Percentiles rank a stretch among this genome's conserved stretches.
Evolutionary conservation across 805 yeast genomes (phyloP).

Genomic region (Lachancea sp.): DNA sequence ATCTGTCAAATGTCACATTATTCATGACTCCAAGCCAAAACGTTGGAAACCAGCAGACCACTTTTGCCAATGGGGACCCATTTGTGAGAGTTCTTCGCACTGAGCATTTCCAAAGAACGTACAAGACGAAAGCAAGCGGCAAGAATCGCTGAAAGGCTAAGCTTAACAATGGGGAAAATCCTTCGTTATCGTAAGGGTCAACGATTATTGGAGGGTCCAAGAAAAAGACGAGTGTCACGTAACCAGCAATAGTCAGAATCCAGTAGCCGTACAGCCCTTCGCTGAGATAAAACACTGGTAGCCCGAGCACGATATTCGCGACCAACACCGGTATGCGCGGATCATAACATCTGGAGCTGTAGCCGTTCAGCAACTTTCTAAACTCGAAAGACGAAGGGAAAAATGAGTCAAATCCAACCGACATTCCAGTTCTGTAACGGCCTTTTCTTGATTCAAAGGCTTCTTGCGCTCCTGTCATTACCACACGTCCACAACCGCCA

Average conservation of each 20-base stretch:
- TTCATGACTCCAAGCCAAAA: slow-evolving; percentile 83
- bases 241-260: slow-evolving; percentile 58
- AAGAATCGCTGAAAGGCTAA: slow-evolving; percentile 66
- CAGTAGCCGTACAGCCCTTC: slow-evolving; percentile 50
- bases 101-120: slow-evolving; percentile 59
- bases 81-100: slow-evolving; percentile 43
- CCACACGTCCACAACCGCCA: slow-evolving; percentile 74
- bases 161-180: slow-evolving; percentile 56
- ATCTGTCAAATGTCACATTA: slow-evolving; percentile 78
- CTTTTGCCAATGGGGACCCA: slow-evolving; percentile 38
- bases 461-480: slow-evolving; percentile 48
- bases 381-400: slow-evolving; percentile 72
- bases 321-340: slow-evolving; percentile 52
- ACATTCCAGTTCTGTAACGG: slow-evolving; percentile 42
- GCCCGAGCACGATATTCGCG: slow-evolving; percentile 56
- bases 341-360: slow-evolving; percentile 55
- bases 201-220: slow-evolving; percentile 73
- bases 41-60: slow-evolving; percentile 60
- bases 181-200: slow-evolving; percentile 46
- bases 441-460: slow-evolving; percentile 46
- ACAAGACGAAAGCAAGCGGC: slow-evolving; percentile 66
- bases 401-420: slow-evolving; percentile 56
- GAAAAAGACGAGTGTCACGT: slow-evolving; percentile 72
- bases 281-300: slow-evolving; percentile 50
- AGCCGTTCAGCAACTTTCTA: slow-evolving; percentile 34